phyloP scores from a whole-genome alignment of 2,329 filamentous ascomycete species.

The Calonectria henricotiae region DNA sequence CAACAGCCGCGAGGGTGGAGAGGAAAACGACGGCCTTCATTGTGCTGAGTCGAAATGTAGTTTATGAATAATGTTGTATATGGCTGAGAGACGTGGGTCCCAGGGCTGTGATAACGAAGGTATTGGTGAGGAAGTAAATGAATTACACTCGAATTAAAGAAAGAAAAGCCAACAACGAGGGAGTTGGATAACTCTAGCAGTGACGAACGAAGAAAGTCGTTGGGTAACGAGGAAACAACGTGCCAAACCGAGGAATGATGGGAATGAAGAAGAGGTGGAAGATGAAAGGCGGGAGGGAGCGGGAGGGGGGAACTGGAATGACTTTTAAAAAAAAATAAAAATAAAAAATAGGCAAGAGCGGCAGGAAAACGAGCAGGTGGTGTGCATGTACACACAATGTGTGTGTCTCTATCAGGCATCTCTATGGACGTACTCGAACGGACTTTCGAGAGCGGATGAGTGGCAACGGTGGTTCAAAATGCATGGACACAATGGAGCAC shows the following conservation, averaged over 20 bases:
- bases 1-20: slow-evolving; percentile 66
- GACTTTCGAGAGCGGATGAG: slow-evolving; percentile 29
- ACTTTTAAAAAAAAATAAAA: slow-evolving; percentile 45
- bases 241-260: slow-evolving; percentile 45
- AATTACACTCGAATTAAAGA: slow-evolving; percentile 47
- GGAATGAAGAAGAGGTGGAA: slow-evolving; percentile 44
- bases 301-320: slow-evolving; percentile 47
- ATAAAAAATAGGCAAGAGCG: slow-evolving; percentile 39
- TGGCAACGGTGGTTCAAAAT: slow-evolving; percentile 30
- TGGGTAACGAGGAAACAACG: slow-evolving; percentile 38
- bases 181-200: slow-evolving; percentile 52
- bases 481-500: slow-evolving; percentile 30
- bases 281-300: slow-evolving; percentile 44
- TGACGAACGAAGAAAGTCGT: slow-evolving; percentile 50
- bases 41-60: slow-evolving; percentile 47
- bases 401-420: slow-evolving; percentile 27
- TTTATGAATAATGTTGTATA: slow-evolving; percentile 33
- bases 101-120: slow-evolving; percentile 43
- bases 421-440: slow-evolving; percentile 18
- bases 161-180: slow-evolving; percentile 58
- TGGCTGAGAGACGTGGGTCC: slow-evolving; percentile 29
- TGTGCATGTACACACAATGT: slow-evolving; percentile 7
- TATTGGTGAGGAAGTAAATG: slow-evolving; percentile 40
- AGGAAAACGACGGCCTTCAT: slow-evolving; percentile 69
- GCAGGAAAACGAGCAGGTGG: slow-evolving; percentile 14